These are phyloP conservation scores for Coniochaeta ligniaria DNA, from an alignment of 2,329 filamentous ascomycete genomes.

Conservation along the genomic window DNA sequence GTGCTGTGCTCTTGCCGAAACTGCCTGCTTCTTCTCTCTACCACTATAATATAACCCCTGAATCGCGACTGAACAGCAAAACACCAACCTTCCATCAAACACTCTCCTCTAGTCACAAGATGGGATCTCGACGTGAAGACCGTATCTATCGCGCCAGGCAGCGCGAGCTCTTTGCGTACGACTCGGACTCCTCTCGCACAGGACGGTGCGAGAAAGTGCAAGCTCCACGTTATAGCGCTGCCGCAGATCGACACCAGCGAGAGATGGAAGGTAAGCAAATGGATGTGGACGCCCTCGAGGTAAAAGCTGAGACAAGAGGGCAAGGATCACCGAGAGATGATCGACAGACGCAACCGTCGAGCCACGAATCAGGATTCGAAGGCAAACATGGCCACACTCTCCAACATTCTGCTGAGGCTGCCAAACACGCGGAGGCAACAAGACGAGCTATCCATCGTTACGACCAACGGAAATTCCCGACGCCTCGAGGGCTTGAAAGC, in stretches of 20 bases:
- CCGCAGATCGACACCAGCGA: not conserved
- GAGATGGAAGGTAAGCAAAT: not conserved
- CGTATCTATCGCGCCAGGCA: not conserved
- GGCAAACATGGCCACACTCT: not conserved
- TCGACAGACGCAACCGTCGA: not conserved
- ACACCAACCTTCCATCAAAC: not conserved
- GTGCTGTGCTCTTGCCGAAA: not conserved
- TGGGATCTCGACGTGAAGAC: not conserved
- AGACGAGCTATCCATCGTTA: too few relatives aligned
- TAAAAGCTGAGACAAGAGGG: not conserved
- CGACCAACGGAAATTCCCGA: too few relatives aligned
- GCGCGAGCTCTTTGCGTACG: too few relatives aligned
- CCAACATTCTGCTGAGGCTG: too few relatives aligned
- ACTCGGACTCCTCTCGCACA: not conserved
- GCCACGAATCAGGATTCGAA: not conserved
- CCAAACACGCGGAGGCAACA: too few relatives aligned
- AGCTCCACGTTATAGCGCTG: not conserved
- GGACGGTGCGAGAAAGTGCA: not conserved
- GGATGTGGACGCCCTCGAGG: too few relatives aligned
- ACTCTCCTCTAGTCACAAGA: not conserved
- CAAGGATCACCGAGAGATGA: not conserved
- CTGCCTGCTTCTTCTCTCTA: not conserved
- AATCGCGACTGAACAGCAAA: not conserved
- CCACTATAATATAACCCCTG: too few relatives aligned
- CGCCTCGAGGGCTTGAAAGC: too few relatives aligned